Percentiles rank a stretch among this genome's conserved stretches.
phyloP scores from a whole-genome alignment of 805 yeast species.

The Saturnispora halmiae region DNA sequence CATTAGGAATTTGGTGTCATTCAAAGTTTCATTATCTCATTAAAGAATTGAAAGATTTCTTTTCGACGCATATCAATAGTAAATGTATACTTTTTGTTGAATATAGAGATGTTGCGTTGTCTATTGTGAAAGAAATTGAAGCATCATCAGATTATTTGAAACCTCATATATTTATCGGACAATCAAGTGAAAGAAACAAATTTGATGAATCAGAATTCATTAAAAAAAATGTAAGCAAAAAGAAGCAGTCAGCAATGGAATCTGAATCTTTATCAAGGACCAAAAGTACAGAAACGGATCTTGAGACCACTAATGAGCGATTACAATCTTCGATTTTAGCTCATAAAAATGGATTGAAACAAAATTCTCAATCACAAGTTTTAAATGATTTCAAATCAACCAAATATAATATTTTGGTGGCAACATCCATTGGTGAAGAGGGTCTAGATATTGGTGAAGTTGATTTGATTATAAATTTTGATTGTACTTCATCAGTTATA shows the following conservation, averaged over 20 bases:
- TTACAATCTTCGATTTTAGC: constrained; percentile 67
- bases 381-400: constrained; percentile 69
- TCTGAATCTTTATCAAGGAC: too few relatives aligned
- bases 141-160: constrained; percentile 31
- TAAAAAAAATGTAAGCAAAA: constrained; percentile 25
- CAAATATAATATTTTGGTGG: constrained; percentile 69
- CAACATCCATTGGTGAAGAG: constrained; percentile 97
- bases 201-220: constrained; percentile 44
- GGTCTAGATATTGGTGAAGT: constrained; percentile 98
- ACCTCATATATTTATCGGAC: constrained; percentile 91
- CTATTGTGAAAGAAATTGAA: constrained; percentile 54
- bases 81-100: constrained; percentile 80
- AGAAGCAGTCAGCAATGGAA: too few relatives aligned
- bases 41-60: constrained; percentile 50
- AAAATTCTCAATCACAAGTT: constrained; percentile 73
- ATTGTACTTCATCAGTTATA: constrained; percentile 88
- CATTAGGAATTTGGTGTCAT: constrained; percentile 43
- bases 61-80: constrained; percentile 21
- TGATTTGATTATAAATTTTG: constrained; percentile 86
- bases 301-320: constrained; percentile 23
- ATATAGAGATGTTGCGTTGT: constrained; percentile 81
- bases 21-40: constrained; percentile 58
- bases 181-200: constrained; percentile 63
- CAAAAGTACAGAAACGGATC: not conserved
- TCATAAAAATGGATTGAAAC: constrained; percentile 80